Base-by-base conservation (phyloP, 148 eudicot species). In the Silene conica region DNA sequence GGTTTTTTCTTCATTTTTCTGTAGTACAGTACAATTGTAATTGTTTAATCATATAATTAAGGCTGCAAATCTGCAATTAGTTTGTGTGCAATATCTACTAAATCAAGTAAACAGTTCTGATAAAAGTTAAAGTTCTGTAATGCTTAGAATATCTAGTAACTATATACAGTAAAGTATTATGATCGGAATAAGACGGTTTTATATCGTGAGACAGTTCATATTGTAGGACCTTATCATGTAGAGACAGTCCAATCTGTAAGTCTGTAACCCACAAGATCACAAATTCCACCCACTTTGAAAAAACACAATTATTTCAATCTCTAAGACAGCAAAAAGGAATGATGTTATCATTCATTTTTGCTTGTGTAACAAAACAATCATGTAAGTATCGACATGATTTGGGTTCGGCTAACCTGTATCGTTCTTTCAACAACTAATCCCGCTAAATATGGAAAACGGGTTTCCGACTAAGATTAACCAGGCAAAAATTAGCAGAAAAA, bases 231-330 rank as follows among this genome's bases (percentile, higher is more conserved):
- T 20, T 74, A 55, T 16, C 19, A 52, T 41, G 31, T 63, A 52
- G 23, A 67, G 41, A 67, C 62, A 52, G 14, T 68, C 26, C 55
- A 41, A 75, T 75, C 45, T 67, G 67, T 58, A 62, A 41, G 67
- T 75, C 45, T 67, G 67, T 58, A 62, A 68, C 28, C 56, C 58
- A 68, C 66, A 56, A 22, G 43, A 75, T 75, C 78, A 55, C 45
- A 68, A 20, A 69, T 69, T 69, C 72, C 20, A 50, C 41, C 59
- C 46, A 38, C 20, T 34, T 61, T 23, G 57, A 58, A 69, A 21
- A 19, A 45, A 64, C 60, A 20, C 52, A 66, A 66, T 66, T 38
- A 66, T 66, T 38, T 41, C 52, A 38, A 38, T 19, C 43, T 46
- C 18, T 26, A 71, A 59, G 50, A 56, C 64, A 71, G 63, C 26